Base-by-base conservation (phyloP, 2,329 filamentous ascomycete genomes). In the Cladorrhinum sp. region DNA sequence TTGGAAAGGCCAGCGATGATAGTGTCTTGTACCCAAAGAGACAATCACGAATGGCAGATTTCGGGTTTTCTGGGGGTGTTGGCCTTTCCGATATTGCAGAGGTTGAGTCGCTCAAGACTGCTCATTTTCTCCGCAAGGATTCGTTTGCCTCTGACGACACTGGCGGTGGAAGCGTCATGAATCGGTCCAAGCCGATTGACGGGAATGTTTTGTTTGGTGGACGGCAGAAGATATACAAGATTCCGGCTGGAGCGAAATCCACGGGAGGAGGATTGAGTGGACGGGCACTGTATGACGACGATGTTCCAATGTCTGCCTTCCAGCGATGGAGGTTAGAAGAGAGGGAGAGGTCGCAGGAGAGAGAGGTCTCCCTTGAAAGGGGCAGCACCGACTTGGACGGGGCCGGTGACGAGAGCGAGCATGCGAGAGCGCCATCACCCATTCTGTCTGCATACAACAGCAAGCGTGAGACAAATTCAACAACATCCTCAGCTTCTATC, bases 201-300 rank as follows among this genome's bases (percentile, higher is more conserved):
- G 92, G 93, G 50, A 99, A 98, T 71, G 89, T 91, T 67, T 76
- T 99, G 59, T 99, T 99, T 75, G 95, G 95, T 60, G 95, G 95
- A 16, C 86, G 95, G 50, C 95, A 98, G 73, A 98, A 98, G 77
- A 88, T 98, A 38, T 98, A 96, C 75, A 93, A 92, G 73, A 90
- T 96, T 65, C 81, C 90, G 0, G 79, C 78, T 2, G 80, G 20
- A 71, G 29, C 49, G 29, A 59, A 62, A 7, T 24, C 36, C 9
- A 49, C 55, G 2, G 59, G 69, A 16, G 77, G 79, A 20, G 82
- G 80, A 50, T 84, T 91, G 79, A 77, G 80, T 50, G 90, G 83
- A 23, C 87, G 85, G 65, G 82, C 87, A 0, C 74, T 96, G 1
- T 98, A 97, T 70, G 92, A 96, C 24, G 88, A 95, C 66, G 95